Evolutionary conservation across 257 asterid genomes (phyloP).

Genomic region (Fraxinus excelsior): DNA sequence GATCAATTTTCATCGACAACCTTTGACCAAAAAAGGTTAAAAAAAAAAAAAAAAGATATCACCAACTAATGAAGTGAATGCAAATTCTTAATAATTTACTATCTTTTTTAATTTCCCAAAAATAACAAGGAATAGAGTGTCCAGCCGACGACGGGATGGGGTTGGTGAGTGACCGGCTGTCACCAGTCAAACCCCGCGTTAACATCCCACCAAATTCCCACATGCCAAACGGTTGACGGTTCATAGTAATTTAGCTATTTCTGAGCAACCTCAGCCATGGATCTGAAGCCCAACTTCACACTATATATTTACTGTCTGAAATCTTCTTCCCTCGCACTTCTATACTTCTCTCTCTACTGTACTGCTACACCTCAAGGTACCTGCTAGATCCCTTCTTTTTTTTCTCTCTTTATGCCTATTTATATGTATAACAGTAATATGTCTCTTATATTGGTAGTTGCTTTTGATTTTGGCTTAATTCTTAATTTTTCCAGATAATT

Average conservation of each 20-base stretch:
- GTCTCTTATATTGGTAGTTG: background rate
- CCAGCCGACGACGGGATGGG: background rate
- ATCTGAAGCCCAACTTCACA: background rate
- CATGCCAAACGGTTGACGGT: background rate
- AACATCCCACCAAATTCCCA: background rate
- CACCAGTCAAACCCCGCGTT: constrained; percentile 4
- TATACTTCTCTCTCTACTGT: background rate
- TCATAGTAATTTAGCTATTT: background rate
- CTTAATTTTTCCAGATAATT: background rate
- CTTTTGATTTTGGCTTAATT: background rate
- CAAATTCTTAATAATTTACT: background rate
- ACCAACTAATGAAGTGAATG: background rate
- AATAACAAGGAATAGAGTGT: background rate
- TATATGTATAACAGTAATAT: background rate
- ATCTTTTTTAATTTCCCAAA: background rate
- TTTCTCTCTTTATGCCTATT: background rate
- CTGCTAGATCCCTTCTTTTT: background rate
- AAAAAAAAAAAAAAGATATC: background rate
- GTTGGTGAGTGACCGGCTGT: constrained; percentile 9
- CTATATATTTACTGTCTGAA: background rate
- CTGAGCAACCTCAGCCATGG: background rate
- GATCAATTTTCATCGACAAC: background rate
- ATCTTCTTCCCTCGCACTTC: background rate
- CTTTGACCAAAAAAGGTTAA: background rate
- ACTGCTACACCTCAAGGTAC: background rate